These are phyloP conservation scores for Pichia sp. DNA, from an alignment of 1,139 yeast genomes.

Conservation along the genomic window DNA sequence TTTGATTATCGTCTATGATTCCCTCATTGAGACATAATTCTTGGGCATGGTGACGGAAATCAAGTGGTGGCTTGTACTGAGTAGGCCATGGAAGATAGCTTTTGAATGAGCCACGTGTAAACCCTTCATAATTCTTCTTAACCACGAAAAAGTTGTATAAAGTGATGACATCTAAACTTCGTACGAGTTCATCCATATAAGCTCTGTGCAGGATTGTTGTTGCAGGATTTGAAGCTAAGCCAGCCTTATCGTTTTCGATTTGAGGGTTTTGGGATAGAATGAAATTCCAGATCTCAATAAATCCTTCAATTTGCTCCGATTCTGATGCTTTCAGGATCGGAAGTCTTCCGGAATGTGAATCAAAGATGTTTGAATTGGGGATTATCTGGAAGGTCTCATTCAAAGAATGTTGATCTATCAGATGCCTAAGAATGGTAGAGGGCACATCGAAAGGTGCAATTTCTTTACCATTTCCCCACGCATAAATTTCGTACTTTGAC, in stretches of 20 bases:
- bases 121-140: conserved; percentile 58
- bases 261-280: background rate
- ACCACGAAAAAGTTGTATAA: conserved; percentile 61
- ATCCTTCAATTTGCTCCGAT: conserved; percentile 47
- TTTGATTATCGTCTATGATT: conserved; percentile 32
- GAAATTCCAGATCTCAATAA: conserved; percentile 30
- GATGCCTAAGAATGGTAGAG: conserved; percentile 41
- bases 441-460: conserved; percentile 40
- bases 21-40: conserved; percentile 39
- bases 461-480: conserved; percentile 48
- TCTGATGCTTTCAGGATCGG: conserved; percentile 49
- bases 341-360: conserved; percentile 48
- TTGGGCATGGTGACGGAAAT: conserved; percentile 47
- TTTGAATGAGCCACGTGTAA: conserved; percentile 38
- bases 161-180: conserved; percentile 39
- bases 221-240: background rate
- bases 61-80: conserved; percentile 75
- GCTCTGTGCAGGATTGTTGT: conserved; percentile 4
- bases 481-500: conserved; percentile 41
- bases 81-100: conserved; percentile 72
- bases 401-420: conserved; percentile 28
- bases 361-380: conserved; percentile 46
- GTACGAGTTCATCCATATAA: conserved; percentile 6
- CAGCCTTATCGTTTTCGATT: no score
- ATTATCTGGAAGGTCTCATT: conserved; percentile 37